Conservation (phyloP, 805 yeast genomes). For the Zygotorulaspora florentina region DNA sequence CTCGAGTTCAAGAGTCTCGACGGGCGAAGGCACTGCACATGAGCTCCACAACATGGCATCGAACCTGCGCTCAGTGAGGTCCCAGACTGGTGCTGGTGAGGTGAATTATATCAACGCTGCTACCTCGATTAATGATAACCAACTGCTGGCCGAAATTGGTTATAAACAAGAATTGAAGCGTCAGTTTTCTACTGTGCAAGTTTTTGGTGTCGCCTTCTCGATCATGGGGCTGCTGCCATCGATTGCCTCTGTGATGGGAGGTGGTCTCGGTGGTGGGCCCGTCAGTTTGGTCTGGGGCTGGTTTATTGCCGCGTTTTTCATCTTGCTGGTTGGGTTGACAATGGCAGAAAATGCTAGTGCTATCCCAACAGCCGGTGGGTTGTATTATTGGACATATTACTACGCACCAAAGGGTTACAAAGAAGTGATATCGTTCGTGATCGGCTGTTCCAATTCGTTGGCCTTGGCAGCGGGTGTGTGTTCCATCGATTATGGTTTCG, state of each 20-base stretch:
- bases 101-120: conserved; percentile 26
- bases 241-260: conserved; percentile 50
- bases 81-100: conserved; percentile 25
- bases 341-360: conserved; percentile 67
- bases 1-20: conserved; percentile 2
- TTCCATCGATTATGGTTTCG: conserved; percentile 66
- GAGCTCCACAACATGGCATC: conserved; percentile 10
- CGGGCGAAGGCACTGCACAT: conserved; percentile 11
- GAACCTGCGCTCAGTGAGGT: conserved; percentile 16
- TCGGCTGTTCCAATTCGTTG: conserved; percentile 64
- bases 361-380: conserved; percentile 72
- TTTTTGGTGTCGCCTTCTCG: conserved; percentile 66
- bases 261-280: conserved; percentile 60
- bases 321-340: conserved; percentile 54
- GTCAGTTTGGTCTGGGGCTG: conserved; percentile 67
- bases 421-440: conserved; percentile 54
- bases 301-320: conserved; percentile 51
- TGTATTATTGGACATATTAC: conserved; percentile 64
- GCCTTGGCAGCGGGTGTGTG: conserved; percentile 65
- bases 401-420: conserved; percentile 54
- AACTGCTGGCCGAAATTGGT: conserved; percentile 44
- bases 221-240: conserved; percentile 70
- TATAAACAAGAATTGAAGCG: conserved; percentile 66
- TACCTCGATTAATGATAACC: conserved; percentile 19
- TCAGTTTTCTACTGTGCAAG: conserved; percentile 56